phyloP scores from a whole-genome alignment of 345 rosid species.

The Eucalyptus cladocalyx region DNA sequence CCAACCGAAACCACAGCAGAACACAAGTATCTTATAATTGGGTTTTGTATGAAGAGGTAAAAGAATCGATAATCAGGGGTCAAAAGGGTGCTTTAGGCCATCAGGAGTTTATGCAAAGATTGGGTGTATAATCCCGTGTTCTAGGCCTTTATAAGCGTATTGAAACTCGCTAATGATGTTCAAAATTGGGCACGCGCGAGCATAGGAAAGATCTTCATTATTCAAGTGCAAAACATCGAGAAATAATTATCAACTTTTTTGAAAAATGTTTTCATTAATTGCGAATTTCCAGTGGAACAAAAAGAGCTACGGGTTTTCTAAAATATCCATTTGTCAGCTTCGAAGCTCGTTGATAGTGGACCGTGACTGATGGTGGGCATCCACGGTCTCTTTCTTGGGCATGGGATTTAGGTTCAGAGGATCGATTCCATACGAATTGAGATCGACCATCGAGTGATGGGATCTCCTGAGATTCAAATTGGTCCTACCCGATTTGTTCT shows the following conservation, averaged over 20 bases:
- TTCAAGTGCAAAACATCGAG: background rate
- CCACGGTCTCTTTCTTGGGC: background rate
- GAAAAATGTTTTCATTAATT: background rate
- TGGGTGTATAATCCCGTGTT: background rate
- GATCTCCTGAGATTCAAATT: background rate
- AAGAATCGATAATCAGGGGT: background rate
- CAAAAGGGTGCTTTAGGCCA: background rate
- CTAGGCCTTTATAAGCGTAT: background rate
- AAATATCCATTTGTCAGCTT: background rate
- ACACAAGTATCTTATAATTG: background rate
- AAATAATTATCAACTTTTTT: background rate
- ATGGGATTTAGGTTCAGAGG: background rate
- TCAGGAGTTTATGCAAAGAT: background rate
- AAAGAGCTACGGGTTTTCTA: too few relatives aligned
- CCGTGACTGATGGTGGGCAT: background rate
- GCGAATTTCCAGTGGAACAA: background rate
- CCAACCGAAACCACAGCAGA: background rate
- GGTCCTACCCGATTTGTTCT: background rate
- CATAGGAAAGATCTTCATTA: background rate
- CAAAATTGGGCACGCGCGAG: background rate
- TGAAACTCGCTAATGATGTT: background rate
- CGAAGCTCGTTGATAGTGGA: background rate
- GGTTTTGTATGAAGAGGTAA: background rate
- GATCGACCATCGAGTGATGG: background rate
- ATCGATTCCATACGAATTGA: background rate